Conservation (phyloP, 768 basidiomycete species). For the Gymnopilus junonius region DNA sequence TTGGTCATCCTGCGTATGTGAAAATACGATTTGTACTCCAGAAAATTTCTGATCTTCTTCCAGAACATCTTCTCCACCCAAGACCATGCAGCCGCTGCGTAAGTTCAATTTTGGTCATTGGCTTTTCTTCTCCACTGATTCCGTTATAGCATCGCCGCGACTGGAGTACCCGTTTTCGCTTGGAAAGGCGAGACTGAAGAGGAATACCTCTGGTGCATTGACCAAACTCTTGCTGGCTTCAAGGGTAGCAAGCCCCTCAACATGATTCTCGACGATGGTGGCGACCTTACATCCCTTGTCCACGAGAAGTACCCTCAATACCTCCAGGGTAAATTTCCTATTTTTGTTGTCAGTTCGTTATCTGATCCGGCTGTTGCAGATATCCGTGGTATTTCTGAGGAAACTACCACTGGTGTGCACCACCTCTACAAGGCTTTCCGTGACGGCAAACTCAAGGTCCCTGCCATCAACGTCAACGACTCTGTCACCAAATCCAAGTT, state of each 20-base stretch:
- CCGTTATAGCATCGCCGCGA: conserved; percentile 82
- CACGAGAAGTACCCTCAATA: conserved; percentile 97
- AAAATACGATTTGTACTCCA: not conserved
- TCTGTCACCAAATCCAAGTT: conserved; percentile 99
- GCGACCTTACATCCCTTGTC: conserved; percentile 92
- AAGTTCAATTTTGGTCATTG: conserved; percentile 33
- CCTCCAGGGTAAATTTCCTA: conserved; percentile 58
- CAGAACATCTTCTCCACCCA: conserved; percentile 99
- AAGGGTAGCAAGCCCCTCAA: conserved; percentile 82
- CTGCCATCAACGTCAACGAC: conserved; percentile 99
- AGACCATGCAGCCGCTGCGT: conserved; percentile 99
- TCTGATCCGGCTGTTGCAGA: conserved; percentile 43
- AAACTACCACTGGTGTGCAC: conserved; percentile 99
- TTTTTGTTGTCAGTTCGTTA: not conserved
- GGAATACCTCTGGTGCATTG: conserved; percentile 98
- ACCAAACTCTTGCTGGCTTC: conserved; percentile 93
- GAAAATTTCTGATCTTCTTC: conserved; percentile 1
- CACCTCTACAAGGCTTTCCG: conserved; percentile 98
- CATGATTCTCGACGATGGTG: conserved; percentile 99
- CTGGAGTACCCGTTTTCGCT: conserved; percentile 97
- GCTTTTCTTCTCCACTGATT: not conserved
- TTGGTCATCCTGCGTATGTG: conserved; percentile 95
- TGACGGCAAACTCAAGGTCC: conserved; percentile 94
- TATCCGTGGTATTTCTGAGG: conserved; percentile 95
- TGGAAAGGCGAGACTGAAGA: conserved; percentile 99